Evolutionary conservation across 2,329 filamentous ascomycete species (phyloP).

Genomic region (Volutella citrinella): DNA sequence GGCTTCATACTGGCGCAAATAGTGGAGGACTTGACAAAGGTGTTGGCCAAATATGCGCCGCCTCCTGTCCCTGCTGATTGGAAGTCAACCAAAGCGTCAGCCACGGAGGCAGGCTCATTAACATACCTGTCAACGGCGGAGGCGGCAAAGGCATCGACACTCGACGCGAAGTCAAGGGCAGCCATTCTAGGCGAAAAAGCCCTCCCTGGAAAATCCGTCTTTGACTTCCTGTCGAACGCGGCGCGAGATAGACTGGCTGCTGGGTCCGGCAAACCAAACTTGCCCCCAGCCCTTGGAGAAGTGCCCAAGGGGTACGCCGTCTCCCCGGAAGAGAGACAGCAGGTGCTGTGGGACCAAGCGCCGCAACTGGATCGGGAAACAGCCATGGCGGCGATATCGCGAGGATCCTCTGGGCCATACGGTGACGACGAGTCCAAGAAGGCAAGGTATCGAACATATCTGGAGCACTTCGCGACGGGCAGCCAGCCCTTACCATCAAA

Average conservation of each 20-base stretch:
- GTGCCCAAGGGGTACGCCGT: constrained; percentile 62
- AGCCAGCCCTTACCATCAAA: constrained; percentile 49
- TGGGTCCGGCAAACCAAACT: constrained; percentile 70
- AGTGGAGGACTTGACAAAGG: constrained; percentile 34
- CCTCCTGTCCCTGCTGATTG: constrained; percentile 71
- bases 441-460: constrained; percentile 74
- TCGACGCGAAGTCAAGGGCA: constrained; percentile 75
- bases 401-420: constrained; percentile 71
- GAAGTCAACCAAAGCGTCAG: constrained; percentile 56
- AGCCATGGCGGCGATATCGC: constrained; percentile 65
- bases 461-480: constrained; percentile 65
- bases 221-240: constrained; percentile 82
- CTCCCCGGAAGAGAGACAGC: constrained; percentile 60
- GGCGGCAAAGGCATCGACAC: constrained; percentile 70
- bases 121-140: constrained; percentile 67
- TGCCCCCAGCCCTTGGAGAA: constrained; percentile 77
- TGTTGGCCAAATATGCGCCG: constrained; percentile 50
- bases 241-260: constrained; percentile 73
- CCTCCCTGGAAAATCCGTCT: constrained; percentile 89
- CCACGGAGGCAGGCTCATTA: constrained; percentile 5
- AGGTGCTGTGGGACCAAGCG: constrained; percentile 55
- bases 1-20: constrained; percentile 72
- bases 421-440: constrained; percentile 77
- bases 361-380: constrained; percentile 65
- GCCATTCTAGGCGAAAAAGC: constrained; percentile 72